Conservation (phyloP, 495 filamentous ascomycete genomes). For the Xylaria intraflava region DNA sequence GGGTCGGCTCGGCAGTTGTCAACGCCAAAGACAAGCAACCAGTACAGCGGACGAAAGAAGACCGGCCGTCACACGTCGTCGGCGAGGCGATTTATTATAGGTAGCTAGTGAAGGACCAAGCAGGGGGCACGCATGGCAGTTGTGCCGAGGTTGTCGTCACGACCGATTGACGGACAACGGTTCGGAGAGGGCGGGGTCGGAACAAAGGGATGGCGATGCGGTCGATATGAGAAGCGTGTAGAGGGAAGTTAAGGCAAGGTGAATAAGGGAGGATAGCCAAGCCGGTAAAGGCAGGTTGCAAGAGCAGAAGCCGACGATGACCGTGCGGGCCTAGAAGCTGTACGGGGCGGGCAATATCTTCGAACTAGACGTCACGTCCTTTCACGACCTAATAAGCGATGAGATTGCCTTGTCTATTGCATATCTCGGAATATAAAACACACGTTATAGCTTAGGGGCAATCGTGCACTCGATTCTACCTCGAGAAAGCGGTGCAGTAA, state of each 20-base stretch:
- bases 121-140: slow-evolving; percentile 3
- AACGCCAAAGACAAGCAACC: not conserved
- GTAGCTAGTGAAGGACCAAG: slow-evolving; percentile 2
- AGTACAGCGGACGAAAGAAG: not conserved
- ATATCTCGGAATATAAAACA: not conserved
- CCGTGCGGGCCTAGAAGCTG: not conserved
- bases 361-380: not conserved
- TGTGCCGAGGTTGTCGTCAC: not conserved
- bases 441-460: not conserved
- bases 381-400: not conserved
- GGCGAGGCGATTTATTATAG: slow-evolving; percentile 7
- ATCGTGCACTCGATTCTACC: not conserved
- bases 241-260: not conserved
- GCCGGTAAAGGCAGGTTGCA: not conserved
- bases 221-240: not conserved
- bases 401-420: not conserved
- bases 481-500: not conserved
- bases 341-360: not conserved
- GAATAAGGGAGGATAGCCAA: not conserved
- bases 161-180: not conserved
- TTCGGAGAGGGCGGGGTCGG: not conserved
- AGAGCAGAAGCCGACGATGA: not conserved
- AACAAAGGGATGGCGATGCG: not conserved
- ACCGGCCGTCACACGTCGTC: slow-evolving; percentile 8
- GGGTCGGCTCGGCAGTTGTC: slow-evolving; percentile 3